Base-by-base conservation (phyloP, 805 yeast genomes). In the Komagataella pastoris region DNA sequence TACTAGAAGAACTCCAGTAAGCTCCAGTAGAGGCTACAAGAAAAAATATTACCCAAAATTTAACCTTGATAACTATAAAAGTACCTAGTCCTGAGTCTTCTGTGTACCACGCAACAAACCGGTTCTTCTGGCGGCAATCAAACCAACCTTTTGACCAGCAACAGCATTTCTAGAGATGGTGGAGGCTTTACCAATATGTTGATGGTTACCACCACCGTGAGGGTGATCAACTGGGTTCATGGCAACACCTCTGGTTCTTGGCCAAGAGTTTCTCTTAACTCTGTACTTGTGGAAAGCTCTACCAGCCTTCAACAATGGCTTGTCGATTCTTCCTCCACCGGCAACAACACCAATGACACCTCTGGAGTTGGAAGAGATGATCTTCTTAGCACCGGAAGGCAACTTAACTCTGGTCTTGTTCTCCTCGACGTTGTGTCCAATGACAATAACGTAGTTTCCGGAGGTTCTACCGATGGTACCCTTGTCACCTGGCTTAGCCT, bases 201-300 rank as follows among this genome's bases (percentile, higher is more conserved):
- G 98, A 79, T 91, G 98, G 96, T 90, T 90, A 91, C 99, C 99
- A 91, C 99, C 98, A 88, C 99, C 99, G 77, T 91, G 99, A 75
- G 99, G 99, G 83, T 91, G 99, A 76, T 91, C 99, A 75, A 91
- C 99, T 76, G 98, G 98, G 82, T 91, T 91, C 99, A 93, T 91
- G 75, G 99, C 99, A 74, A 91, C 98, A 91, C 98, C 99, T 83
- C 98, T 89, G 72, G 98, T 93, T 87, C 88, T 90, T 79, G 99
- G 99, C 98, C 98, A 93, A 63, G 96, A 88, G 96, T 93, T 89
- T 81, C 98, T 84, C 95, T 93, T 93, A 70, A 90, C 96, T 79
- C 77, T 90, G 93, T 85, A 90, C 83, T 91, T 91, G 90, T 91
- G 97, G 96, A 84, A 91, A 63, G 99, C 99, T 82, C 96, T 89